Base-by-base conservation (phyloP, 495 filamentous ascomycete genomes). In the Hypoxylon cercidicola region DNA sequence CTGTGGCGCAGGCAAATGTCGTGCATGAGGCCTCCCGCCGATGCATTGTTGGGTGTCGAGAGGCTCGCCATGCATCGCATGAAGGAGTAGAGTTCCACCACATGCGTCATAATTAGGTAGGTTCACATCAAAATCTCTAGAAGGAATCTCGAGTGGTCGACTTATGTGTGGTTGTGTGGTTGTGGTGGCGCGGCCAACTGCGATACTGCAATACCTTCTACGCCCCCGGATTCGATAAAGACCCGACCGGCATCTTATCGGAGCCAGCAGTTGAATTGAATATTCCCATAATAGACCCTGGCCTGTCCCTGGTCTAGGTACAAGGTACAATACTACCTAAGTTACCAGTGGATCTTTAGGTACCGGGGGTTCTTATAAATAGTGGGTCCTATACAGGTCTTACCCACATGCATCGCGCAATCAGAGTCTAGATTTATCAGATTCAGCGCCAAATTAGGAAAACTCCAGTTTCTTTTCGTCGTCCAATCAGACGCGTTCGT, bases 11-110 rank as follows among this genome's bases (percentile, higher is more conserved):
- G 52, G 11, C 16, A 15, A 11, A 63, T 68, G 65, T 56, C 28
- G 59, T 60, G 60, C 65, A 68, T 52, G 65, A 68, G 65, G 65
- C 65, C 65, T 68, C 65, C 57, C 32, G n/a, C 8, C 19, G 48
- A 53, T 37, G 52, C 41, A 58, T 61, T 54, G 15, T 44, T 48
- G 52, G 28, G 40, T 45, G 28, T 12, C 21, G 19, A 49, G 18
- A 46, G 58, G 58, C 64, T 58, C 47, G 20, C 43, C 1, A n/a
- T 34, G 34, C 5, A 44, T 55, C 45, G 52, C 57, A 57, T 61
- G 52, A 46, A 62, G 34, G 58, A 62, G 18, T 35, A n/a, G 40
- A 40, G 23, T 60, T 19, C 20, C 52, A 41, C 48, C 57, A 16
- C 47, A 44, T 20, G 3, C 47, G 25, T 62, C 46, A 46, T 56